These are phyloP conservation scores for Globisporangium rhizosaccharum DNA, from an alignment of 352 stramenopile species.

Conservation along the genomic window DNA sequence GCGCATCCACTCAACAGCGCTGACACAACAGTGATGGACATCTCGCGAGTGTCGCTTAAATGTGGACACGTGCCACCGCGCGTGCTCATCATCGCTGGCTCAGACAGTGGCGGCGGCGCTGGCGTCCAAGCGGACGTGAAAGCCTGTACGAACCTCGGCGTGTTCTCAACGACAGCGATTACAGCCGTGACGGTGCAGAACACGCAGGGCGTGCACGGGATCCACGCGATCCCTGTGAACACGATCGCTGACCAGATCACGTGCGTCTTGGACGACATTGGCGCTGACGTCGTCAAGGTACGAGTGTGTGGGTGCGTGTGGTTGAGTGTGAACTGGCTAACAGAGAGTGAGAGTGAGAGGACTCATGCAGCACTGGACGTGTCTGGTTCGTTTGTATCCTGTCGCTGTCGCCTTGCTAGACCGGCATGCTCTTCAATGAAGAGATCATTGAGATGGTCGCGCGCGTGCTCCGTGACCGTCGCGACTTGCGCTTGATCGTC, in stretches of 20 bases:
- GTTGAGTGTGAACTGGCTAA: not conserved
- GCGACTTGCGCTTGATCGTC: conserved; percentile 71
- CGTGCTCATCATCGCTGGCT: conserved; percentile 91
- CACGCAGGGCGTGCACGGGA: conserved; percentile 47
- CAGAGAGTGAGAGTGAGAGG: not conserved
- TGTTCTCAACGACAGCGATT: conserved; percentile 81
- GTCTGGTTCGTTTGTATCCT: not conserved
- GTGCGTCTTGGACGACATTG: conserved; percentile 87
- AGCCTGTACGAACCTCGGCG: conserved; percentile 82
- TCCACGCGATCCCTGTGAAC: conserved; percentile 44
- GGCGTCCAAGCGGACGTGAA: conserved; percentile 94
- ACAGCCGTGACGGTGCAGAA: conserved; percentile 91
- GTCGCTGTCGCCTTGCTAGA: conserved; percentile 20
- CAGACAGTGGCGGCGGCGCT: conserved; percentile 85
- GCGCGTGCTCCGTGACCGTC: conserved; percentile 31
- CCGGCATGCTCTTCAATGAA: conserved; percentile 89
- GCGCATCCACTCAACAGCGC: conserved; percentile 3
- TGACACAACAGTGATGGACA: not conserved
- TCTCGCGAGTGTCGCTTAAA: not conserved
- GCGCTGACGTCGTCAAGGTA: conserved; percentile 84
- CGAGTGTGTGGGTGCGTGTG: not conserved
- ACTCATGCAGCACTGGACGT: not conserved
- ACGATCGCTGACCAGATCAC: conserved; percentile 80
- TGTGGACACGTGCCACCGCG: conserved; percentile 15
- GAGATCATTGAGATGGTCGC: conserved; percentile 77